Base-by-base conservation (phyloP, 2,329 filamentous ascomycete species). In the Pseudogymnoascus sp. region DNA sequence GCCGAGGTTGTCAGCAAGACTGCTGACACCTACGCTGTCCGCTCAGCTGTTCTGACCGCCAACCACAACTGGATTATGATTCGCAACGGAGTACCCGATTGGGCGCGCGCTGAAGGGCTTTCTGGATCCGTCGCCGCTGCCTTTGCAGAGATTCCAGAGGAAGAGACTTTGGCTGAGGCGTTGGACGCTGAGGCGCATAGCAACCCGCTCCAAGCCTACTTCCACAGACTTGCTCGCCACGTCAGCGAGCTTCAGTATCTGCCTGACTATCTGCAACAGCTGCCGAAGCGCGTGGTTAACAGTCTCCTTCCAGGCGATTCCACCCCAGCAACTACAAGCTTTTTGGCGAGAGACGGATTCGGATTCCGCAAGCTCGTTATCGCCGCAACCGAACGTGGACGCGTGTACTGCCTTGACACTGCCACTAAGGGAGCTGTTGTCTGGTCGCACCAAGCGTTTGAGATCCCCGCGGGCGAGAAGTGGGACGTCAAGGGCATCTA, bases 361-460 rank as follows among this genome's bases (percentile, higher is more conserved):
- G 93, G 93, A 4, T 93, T 97, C 74, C 87, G 90, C 72, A 96
- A 96, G 74, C 77, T 93, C 32, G 82, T 92, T 5, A 79, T 97
- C 62, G 78, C 96, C 58, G 91, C 88, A 5, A 96, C 92, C 1
- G 81, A 84, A 60, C 86, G 85, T 61, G 92, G 92, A 12, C 86
- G 89, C 65, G 76, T 97, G 16, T 88, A 92, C 66, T 90, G 87
- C 2, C 77, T 99, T 18, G 87, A 96, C 72, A 84, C 87, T 34
- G 90, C 86, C 22, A 86, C 86, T 62, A 80, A 87, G 11, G 91
- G 91, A 3, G 80, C 80, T 35, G 77, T 96, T 8, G 74, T 89
- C 16, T 97, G 94, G 94, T 87, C 83, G 50, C 78, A 82, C 54
- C 81, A 87, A 65, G 83, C 85, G 0, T 79, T 83, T 34, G 77